phyloP scores from a whole-genome alignment of 352 stramenopile genomes.

The Globisporangium carolinianum region DNA sequence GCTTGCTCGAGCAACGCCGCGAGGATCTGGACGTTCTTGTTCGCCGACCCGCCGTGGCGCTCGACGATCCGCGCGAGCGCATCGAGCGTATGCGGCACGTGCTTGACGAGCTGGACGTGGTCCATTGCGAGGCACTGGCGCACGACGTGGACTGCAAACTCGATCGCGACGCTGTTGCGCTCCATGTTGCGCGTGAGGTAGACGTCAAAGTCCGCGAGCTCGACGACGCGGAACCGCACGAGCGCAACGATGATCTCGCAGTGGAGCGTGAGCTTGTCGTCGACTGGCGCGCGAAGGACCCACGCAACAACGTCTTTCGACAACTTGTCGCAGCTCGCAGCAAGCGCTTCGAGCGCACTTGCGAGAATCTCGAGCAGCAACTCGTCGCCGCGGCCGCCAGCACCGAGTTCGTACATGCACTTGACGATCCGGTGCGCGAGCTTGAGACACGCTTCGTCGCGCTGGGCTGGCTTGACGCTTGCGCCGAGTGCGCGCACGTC shows the following conservation, averaged over 20 bases:
- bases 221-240: conserved; percentile 92
- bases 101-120: conserved; percentile 84
- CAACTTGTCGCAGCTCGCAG: conserved; percentile 89
- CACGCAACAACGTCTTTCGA: conserved; percentile 92
- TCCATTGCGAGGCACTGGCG: conserved; percentile 90
- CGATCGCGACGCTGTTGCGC: conserved; percentile 91
- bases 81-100: conserved; percentile 93
- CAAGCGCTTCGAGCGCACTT: conserved; percentile 91
- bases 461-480: conserved; percentile 65
- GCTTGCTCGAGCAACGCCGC: conserved; percentile 74
- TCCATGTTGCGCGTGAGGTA: conserved; percentile 95
- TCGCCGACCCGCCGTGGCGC: conserved; percentile 61
- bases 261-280: conserved; percentile 94
- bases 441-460: conserved; percentile 91
- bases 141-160: conserved; percentile 96
- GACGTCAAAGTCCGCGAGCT: conserved; percentile 90
- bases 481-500: conserved; percentile 70
- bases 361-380: conserved; percentile 94
- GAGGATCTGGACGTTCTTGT: conserved; percentile 86
- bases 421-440: conserved; percentile 97
- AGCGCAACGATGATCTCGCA: conserved; percentile 94
- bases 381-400: conserved; percentile 81
- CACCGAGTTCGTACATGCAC: conserved; percentile 92
- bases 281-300: conserved; percentile 91
- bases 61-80: conserved; percentile 83